phyloP scores from a whole-genome alignment of 108 stramenopile species.

The Cyclostephanos invisitatus region DNA sequence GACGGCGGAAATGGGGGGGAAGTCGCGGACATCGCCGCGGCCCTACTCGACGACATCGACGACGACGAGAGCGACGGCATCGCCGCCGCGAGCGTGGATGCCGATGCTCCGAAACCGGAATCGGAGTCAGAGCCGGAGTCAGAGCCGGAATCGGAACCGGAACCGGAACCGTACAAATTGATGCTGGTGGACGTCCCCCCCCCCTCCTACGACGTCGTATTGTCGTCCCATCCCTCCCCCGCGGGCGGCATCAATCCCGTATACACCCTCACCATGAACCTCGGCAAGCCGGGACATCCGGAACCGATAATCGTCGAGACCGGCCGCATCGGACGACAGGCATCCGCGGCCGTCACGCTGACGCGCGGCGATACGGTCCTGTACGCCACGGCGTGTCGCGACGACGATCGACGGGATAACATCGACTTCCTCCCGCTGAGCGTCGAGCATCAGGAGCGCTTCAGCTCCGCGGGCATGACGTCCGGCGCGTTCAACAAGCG shows the following conservation, averaged over 20 bases:
- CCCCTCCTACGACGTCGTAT: constrained; percentile 37
- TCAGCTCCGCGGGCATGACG: constrained; percentile 85
- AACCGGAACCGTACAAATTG: constrained; percentile 19
- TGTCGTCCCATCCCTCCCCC: constrained; percentile 45
- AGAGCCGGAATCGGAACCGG: neutral
- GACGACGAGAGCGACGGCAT: constrained; percentile 13
- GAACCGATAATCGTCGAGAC: constrained; percentile 72
- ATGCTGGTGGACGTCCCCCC: constrained; percentile 44
- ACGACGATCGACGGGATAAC: constrained; percentile 53
- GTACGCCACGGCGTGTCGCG: constrained; percentile 73
- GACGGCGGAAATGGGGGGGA: neutral
- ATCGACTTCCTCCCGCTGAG: constrained; percentile 90
- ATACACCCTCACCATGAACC: constrained; percentile 66
- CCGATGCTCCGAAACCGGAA: constrained; percentile 2
- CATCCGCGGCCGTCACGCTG: constrained; percentile 74
- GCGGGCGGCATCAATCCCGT: constrained; percentile 49
- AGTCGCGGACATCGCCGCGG: constrained; percentile 20
- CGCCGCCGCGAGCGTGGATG: neutral
- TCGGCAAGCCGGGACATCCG: constrained; percentile 62
- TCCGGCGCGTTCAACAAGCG: constrained; percentile 78
- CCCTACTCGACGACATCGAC: neutral
- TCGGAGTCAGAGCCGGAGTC: neutral
- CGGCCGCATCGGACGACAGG: constrained; percentile 86
- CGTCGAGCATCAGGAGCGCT: constrained; percentile 94
- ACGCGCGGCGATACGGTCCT: constrained; percentile 77